These are phyloP conservation scores for Cicer judaicum DNA, from an alignment of 306 rosid genomes.

Conservation along the genomic window DNA sequence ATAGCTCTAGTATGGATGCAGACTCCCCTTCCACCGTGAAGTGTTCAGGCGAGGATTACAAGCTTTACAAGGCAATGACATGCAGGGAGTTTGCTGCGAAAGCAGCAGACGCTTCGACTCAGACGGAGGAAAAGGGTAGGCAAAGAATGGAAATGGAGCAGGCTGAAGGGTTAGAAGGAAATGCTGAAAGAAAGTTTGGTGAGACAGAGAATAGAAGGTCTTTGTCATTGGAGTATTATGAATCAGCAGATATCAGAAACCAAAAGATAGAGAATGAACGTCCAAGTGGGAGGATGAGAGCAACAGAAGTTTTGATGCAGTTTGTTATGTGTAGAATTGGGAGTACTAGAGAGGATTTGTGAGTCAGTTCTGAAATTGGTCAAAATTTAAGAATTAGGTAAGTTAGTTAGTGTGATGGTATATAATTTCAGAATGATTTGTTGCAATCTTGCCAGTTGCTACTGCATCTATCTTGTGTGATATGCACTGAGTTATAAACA, in stretches of 20 bases:
- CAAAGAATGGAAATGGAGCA: conserved; percentile 40
- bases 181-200: conserved; percentile 28
- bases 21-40: conserved; percentile 41
- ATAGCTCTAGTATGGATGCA: conserved; percentile 49
- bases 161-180: conserved; percentile 41
- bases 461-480: too few species aligned
- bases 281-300: conserved; percentile 57
- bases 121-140: conserved; percentile 54
- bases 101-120: conserved; percentile 55
- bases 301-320: conserved; percentile 65
- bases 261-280: conserved; percentile 53
- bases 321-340: conserved; percentile 53
- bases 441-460: too few species aligned
- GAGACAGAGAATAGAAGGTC: conserved; percentile 36
- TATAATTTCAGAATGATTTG: too few species aligned
- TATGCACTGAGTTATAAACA: too few species aligned
- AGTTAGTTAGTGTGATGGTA: too few species aligned
- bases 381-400: too few species aligned
- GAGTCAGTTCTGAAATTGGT: background rate
- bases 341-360: conserved; percentile 18
- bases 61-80: conserved; percentile 50
- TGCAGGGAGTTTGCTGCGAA: conserved; percentile 44
- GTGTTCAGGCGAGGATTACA: conserved; percentile 41
- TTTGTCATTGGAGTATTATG: conserved; percentile 36
- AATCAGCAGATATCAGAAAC: conserved; percentile 44